Conservation (phyloP, 1,139 yeast genomes). For the Nakaseomyces bracarensis region DNA sequence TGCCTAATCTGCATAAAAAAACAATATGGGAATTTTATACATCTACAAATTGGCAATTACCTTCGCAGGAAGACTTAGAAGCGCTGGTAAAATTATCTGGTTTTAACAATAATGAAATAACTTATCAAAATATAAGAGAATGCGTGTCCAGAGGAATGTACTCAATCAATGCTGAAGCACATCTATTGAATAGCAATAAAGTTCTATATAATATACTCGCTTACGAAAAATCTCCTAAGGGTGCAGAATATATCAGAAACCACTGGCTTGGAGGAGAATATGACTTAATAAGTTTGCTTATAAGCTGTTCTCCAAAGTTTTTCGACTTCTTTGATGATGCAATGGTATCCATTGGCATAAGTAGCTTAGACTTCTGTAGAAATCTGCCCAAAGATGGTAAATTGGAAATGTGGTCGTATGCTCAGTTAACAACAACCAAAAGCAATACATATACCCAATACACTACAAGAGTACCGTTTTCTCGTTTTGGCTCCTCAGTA, state of each 20-base stretch:
- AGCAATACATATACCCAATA: neutral
- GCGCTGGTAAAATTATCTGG: slow-evolving; percentile 23
- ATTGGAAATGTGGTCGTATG: neutral
- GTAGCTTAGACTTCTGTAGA: neutral
- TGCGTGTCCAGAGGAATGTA: slow-evolving; percentile 47
- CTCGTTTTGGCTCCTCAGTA: slow-evolving; percentile 40
- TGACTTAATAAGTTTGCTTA: slow-evolving; percentile 15
- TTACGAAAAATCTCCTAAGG: slow-evolving; percentile 17
- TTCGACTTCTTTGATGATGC: neutral
- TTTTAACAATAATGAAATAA: slow-evolving; percentile 9
- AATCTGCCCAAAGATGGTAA: neutral
- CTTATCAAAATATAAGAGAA: slow-evolving; percentile 28
- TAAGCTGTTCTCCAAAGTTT: slow-evolving; percentile 16
- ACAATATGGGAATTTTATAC: slow-evolving; percentile 26
- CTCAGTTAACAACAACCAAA: neutral
- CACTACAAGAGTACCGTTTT: slow-evolving; percentile 24
- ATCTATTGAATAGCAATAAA: slow-evolving; percentile 12
- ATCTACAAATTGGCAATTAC: slow-evolving; percentile 39
- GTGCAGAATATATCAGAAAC: slow-evolving; percentile 18
- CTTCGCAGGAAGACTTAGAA: slow-evolving; percentile 36
- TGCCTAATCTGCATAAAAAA: slow-evolving; percentile 15
- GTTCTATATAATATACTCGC: slow-evolving; percentile 13
- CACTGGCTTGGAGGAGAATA: slow-evolving; percentile 24
- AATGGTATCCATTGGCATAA: neutral
- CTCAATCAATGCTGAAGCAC: slow-evolving; percentile 26